Base-by-base conservation (phyloP, 2,329 filamentous ascomycete genomes). In the Sporothrix luriei region DNA sequence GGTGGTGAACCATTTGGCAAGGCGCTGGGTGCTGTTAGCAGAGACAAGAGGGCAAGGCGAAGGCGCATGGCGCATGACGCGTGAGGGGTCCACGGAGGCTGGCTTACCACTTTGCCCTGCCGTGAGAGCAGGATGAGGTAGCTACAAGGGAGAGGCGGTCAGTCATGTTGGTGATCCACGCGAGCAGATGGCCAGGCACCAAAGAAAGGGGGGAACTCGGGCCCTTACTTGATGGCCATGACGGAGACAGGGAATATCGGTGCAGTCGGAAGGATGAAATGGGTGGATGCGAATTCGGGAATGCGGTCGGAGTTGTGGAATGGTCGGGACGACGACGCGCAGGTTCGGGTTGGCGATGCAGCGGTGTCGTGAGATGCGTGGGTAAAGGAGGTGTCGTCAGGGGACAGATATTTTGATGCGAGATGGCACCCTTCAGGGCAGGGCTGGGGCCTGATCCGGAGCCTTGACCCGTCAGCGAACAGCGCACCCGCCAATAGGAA, bases 1-100 rank as follows among this genome's bases (percentile, higher is more conserved):
- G 19, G 95, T 99, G 69, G 94, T 97, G 83, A 99, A 99, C 95
- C 95, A 99, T 84, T 99, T 99, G 75, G 95, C 95, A 69, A 99
- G 90, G 78, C 95, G 94, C 95, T 99, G 82, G 69, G 73, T 19
- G 11, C n/a, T 38, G 43, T 11, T 21, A 16, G 62, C 46, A 33
- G 54, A 14, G 10, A n/a, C 9, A 7, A 33, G 9, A 14, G 14
- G 13, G 51, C 62, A 61, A 0, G 51, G 24, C 2, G 2, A 51
- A 2, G 4, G 29, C 29, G 19, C 2, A 11, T 4, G 4, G 29
- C 29, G 19, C 2, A 11, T 4, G 6, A 14, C 33, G 6, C 33
- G 33, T 9, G 4, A 16, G 33, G 10, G 26, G 11, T 9, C 16
- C 19, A 38, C 14, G 7, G 9, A n/a, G 38, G 9, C 6, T 5